Conservation (phyloP, 2,329 filamentous ascomycete genomes). For the Mariannaea sp. region DNA sequence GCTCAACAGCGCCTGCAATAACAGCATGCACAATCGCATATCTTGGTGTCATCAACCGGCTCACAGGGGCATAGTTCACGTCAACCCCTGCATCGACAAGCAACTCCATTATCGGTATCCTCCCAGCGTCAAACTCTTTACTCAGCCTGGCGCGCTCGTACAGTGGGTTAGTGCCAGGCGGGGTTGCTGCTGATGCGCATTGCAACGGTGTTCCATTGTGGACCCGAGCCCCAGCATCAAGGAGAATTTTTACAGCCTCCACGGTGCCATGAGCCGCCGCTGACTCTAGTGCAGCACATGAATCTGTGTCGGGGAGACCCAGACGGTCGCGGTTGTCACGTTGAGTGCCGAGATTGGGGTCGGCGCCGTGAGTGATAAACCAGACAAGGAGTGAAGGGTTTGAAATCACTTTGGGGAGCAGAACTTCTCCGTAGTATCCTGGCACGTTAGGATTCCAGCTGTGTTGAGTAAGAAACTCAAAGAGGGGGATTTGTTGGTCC, state of each 20-base stretch:
- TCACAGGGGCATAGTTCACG: conserved; percentile 17
- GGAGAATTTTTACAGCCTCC: conserved; percentile 18
- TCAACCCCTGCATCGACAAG: conserved; percentile 21
- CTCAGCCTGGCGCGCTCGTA: neutral
- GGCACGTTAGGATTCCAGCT: conserved; percentile 25
- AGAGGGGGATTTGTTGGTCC: conserved; percentile 10
- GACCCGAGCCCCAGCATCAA: conserved; percentile 22
- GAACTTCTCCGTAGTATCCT: conserved; percentile 19
- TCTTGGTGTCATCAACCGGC: conserved; percentile 10
- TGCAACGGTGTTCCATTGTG: conserved; percentile 26
- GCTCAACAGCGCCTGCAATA: conserved; percentile 25
- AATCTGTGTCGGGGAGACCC: conserved; percentile 20
- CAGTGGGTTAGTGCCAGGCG: conserved; percentile 6
- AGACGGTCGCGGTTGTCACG: conserved; percentile 14
- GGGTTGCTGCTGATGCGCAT: conserved; percentile 18
- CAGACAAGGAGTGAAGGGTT: conserved; percentile 21
- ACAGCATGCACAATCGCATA: conserved; percentile 29
- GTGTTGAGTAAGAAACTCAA: conserved; percentile 17
- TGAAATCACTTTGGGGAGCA: conserved; percentile 19
- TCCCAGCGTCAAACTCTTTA: conserved; percentile 13
- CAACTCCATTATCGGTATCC: conserved; percentile 25
- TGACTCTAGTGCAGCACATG: conserved; percentile 20
- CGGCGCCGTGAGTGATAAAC: conserved; percentile 28
- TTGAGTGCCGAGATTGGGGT: conserved; percentile 27
- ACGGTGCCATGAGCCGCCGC: conserved; percentile 13